A percentile compares a stretch with the other conserved stretches of the same genome.
Conservation (phyloP, 2,329 filamentous ascomycete species). For the Neodidymelliopsis sp. region DNA sequence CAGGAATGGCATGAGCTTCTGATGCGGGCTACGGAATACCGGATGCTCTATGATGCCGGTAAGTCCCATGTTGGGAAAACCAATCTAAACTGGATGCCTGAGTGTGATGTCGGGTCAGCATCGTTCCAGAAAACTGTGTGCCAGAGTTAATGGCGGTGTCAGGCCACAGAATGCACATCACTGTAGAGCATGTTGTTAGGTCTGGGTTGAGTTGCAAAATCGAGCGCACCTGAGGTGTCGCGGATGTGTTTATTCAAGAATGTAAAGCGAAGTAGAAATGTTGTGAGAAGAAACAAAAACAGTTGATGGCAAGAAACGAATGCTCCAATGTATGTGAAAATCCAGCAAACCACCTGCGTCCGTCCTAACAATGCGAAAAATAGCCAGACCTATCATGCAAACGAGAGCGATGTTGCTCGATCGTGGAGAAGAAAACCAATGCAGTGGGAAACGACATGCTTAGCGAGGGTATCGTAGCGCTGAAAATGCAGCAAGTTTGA, state of each 20-base stretch:
- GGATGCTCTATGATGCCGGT: too few species aligned
- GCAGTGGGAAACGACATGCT: background rate
- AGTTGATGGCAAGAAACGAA: background rate
- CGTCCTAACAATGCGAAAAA: background rate
- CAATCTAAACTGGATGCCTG: background rate
- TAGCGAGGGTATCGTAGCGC: constrained; percentile 17
- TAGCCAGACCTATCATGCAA: background rate
- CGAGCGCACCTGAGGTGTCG: background rate
- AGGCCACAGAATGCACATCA: background rate
- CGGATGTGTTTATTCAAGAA: background rate
- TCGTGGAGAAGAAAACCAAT: background rate
- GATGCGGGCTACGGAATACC: too few species aligned
- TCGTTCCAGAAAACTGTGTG: too few species aligned
- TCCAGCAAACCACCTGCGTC: background rate
- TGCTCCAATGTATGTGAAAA: background rate
- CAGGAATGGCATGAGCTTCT: background rate
- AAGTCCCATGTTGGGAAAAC: background rate
- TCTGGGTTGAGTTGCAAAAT: background rate
- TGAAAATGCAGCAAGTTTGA: constrained; percentile 13
- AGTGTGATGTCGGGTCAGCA: background rate
- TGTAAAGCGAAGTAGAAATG: background rate
- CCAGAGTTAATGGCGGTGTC: too few species aligned
- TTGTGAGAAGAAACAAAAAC: background rate
- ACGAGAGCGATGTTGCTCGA: constrained; percentile 12
- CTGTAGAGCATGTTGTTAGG: too few species aligned